Base-by-base conservation (phyloP, 2,329 filamentous ascomycete species). In the Thielaviopsis euricoi region DNA sequence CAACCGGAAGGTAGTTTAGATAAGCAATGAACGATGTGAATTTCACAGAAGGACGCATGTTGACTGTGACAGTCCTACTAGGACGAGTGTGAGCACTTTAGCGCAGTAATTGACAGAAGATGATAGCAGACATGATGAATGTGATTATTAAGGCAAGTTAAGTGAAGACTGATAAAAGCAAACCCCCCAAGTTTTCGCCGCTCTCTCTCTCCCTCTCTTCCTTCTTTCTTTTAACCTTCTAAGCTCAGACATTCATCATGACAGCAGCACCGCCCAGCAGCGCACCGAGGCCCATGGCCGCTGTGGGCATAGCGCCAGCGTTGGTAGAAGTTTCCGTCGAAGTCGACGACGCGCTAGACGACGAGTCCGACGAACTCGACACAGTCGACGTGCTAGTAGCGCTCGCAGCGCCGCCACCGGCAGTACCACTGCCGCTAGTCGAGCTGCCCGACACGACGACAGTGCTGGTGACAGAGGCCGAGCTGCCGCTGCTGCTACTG, bases 191-290 rank as follows among this genome's bases (percentile, higher is more conserved):
- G 25, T 23, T 33, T 21, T 33, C 43, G 2, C 53, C 40, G 21
- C 40, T 21, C 40, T 21, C 29, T 33, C 29, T n/a, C n/a, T n/a
- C n/a, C n/a, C n/a, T n/a, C n/a, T n/a, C n/a, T n/a, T n/a, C n/a
- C n/a, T n/a, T n/a, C n/a, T n/a, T n/a, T n/a, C n/a, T n/a, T n/a
- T n/a, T n/a, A n/a, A n/a, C n/a, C n/a, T n/a, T n/a, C n/a, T n/a
- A 51, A 23, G 3, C 63, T 69, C 74, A 76, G 64, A 76, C 58
- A 68, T 75, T 75, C 64, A 66, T 69, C 53, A 75, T 62, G 55
- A 74, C 59, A 55, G 72, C 75, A 2, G 71, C 73, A 63, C 74
- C 75, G 23, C 74, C 75, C 53, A 76, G 66, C 59, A 77, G 67
- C 23, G 73, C 74, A 33, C 74, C 74, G 52, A 77, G 65, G 21